Conservation (phyloP, 352 stramenopile genomes). For the Blastocystis sp. region DNA sequence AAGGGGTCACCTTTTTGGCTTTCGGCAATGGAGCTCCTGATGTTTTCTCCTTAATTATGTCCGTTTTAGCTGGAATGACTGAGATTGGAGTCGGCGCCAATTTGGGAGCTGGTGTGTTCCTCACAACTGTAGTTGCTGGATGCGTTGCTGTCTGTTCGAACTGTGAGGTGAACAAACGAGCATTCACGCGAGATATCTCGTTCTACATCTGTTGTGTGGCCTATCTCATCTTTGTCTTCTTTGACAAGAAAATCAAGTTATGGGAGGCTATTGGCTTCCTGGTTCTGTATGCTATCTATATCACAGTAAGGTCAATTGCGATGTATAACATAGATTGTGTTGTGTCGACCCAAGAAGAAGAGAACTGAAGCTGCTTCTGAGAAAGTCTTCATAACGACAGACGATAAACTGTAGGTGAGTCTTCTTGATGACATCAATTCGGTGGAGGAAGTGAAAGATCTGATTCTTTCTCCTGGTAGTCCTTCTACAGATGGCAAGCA, state of each 20-base stretch:
- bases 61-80: conserved; percentile 68
- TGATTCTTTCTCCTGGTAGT: not conserved
- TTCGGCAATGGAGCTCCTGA: conserved; percentile 94
- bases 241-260: conserved; percentile 63
- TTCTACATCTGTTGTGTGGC: conserved; percentile 61
- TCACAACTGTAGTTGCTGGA: conserved; percentile 83
- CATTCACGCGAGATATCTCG: conserved; percentile 65
- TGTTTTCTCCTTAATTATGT: conserved; percentile 82
- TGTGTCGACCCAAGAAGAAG: not conserved
- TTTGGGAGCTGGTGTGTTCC: conserved; percentile 85
- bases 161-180: conserved; percentile 45
- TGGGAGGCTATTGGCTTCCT: conserved; percentile 66
- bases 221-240: conserved; percentile 64
- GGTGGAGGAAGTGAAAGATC: not conserved
- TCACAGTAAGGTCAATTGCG: conserved; percentile 31
- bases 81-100: conserved; percentile 61
- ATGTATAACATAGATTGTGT: not conserved
- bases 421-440: not conserved
- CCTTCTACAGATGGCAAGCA: conserved; percentile 48
- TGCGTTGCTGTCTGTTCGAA: conserved; percentile 72
- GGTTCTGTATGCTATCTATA: conserved; percentile 71
- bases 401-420: not conserved
- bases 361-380: not conserved
- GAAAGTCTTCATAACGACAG: not conserved
- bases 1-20: conserved; percentile 86